Percentiles rank a stretch among this genome's conserved stretches.
Conservation (phyloP, 192 early-diverging fungal species). For the Entomortierella beljakovae region DNA sequence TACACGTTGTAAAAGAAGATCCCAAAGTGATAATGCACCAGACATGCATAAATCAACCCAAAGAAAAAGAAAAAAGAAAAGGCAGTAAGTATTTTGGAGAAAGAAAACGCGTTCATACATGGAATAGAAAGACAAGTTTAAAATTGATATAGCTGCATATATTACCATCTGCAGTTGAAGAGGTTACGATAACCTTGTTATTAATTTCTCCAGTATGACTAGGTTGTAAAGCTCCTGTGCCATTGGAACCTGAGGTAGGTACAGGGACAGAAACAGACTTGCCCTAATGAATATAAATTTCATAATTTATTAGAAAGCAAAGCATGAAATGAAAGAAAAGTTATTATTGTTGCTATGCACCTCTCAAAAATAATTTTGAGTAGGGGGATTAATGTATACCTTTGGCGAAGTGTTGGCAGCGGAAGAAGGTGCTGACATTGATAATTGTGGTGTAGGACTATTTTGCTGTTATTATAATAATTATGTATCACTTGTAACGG, state of each 20-base stretch:
- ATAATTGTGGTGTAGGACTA: not conserved
- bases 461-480: not conserved
- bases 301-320: not conserved
- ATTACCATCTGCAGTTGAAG: constrained; percentile 16
- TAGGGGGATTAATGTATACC: constrained; percentile 5
- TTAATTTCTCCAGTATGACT: not conserved
- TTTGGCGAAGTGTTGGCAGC: constrained; percentile 37
- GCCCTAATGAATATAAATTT: not conserved
- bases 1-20: not conserved
- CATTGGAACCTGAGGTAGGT: not conserved
- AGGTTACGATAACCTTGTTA: not conserved
- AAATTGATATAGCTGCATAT: not conserved
- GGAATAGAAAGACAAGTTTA: not conserved
- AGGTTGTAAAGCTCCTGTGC: not conserved
- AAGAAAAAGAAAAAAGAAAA: not conserved
- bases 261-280: constrained; percentile 2
- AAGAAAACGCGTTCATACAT: not conserved
- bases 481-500: not conserved
- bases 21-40: not conserved
- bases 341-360: not conserved
- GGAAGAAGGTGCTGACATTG: constrained; percentile 22
- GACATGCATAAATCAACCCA: not conserved
- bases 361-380: too few relatives aligned
- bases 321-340: not conserved
- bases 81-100: not conserved